A percentile compares a stretch with the other conserved stretches of the same genome.
Evolutionary conservation across 2,329 filamentous ascomycete genomes (phyloP).

Genomic region (Xylariaceae sp.): DNA sequence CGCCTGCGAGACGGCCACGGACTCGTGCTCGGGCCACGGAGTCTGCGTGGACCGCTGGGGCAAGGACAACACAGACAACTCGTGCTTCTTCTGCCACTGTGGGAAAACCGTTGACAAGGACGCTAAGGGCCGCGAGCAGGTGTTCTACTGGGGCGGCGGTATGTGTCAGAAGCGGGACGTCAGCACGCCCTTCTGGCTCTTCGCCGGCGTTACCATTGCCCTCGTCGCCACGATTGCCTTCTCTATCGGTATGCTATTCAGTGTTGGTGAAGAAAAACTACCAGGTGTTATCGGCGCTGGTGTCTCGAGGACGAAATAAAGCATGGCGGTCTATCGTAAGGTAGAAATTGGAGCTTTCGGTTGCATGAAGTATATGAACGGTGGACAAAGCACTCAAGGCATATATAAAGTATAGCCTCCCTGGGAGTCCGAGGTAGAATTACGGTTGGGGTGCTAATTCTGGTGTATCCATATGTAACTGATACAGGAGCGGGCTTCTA

Average conservation of each 20-base stretch:
- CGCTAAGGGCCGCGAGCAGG: conserved; percentile 40
- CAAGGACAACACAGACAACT: conserved; percentile 35
- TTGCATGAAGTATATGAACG: background rate
- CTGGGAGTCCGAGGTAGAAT: background rate
- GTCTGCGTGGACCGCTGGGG: conserved; percentile 65
- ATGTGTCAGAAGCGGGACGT: conserved; percentile 91
- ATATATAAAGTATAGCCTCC: background rate
- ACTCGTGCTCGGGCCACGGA: conserved; percentile 80
- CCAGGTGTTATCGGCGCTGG: conserved; percentile 96
- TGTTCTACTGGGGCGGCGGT: conserved; percentile 75
- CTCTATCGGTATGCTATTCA: conserved; percentile 73
- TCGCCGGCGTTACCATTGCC: conserved; percentile 68
- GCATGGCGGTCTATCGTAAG: background rate
- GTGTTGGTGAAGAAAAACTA: conserved; percentile 79
- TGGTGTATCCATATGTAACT: conserved; percentile 22
- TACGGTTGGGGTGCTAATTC: conserved; percentile 7
- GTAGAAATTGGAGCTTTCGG: background rate
- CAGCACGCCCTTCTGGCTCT: conserved; percentile 82
- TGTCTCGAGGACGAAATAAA: conserved; percentile 64
- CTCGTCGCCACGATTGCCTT: conserved; percentile 65
- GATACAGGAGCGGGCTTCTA: conserved; percentile 11
- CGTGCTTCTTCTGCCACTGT: conserved; percentile 80
- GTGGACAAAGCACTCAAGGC: background rate
- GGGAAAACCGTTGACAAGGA: conserved; percentile 50
- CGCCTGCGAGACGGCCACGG: conserved; percentile 65